A percentile compares a stretch with the other conserved stretches of the same genome.
phyloP scores from a whole-genome alignment of 169 alveolate genomes.

The Plasmodium knowlesi region DNA sequence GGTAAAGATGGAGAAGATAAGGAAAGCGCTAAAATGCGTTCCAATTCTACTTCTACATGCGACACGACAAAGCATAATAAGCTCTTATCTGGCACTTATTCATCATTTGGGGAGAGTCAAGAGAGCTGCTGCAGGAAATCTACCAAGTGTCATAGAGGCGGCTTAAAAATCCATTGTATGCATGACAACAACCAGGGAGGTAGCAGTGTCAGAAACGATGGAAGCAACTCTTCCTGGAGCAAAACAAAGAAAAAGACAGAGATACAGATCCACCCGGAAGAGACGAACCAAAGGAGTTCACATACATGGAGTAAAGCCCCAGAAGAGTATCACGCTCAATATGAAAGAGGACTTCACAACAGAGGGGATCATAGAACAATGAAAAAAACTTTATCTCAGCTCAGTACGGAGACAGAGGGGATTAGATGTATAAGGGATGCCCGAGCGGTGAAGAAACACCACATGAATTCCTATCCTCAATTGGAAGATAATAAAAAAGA shows the following conservation, averaged over 20 bases:
- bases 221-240: not conserved
- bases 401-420: not conserved
- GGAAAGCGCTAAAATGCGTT: conserved; percentile 4
- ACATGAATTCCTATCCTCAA: not conserved
- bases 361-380: not conserved
- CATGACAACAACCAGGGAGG: not conserved
- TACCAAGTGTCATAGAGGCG: not conserved
- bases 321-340: not conserved
- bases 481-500: not conserved
- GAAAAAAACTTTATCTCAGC: not conserved
- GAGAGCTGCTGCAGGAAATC: not conserved
- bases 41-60: not conserved
- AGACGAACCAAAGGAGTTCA: not conserved
- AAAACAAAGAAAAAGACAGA: not conserved
- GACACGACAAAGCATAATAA: not conserved
- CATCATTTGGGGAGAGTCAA: not conserved
- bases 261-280: not conserved
- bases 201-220: not conserved
- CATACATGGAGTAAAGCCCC: not conserved
- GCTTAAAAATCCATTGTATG: not conserved
- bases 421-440: not conserved
- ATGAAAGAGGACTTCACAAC: not conserved
- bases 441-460: not conserved
- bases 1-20: not conserved
- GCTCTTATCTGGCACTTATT: not conserved